phyloP scores from a whole-genome alignment of 352 stramenopile genomes.

The Pythium sukuiense region DNA sequence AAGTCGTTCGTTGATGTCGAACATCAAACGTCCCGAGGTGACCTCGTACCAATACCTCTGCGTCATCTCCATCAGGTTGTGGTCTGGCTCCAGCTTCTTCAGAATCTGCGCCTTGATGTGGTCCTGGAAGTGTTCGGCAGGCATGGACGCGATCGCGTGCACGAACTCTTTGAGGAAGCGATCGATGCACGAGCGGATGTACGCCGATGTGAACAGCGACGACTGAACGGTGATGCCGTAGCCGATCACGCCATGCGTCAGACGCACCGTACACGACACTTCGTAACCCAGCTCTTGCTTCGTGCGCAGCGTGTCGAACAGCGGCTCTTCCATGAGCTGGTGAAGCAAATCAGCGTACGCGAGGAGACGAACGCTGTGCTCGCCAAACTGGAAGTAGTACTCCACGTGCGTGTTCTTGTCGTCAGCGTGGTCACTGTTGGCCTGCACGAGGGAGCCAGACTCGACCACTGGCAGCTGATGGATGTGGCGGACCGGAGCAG shows the following conservation, averaged over 20 bases:
- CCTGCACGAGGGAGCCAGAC: constrained; percentile 52
- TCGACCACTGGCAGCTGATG: constrained; percentile 46
- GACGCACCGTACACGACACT: constrained; percentile 82
- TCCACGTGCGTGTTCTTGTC: constrained; percentile 87
- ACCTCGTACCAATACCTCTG: constrained; percentile 85
- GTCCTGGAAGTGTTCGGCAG: constrained; percentile 70
- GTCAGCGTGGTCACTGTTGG: constrained; percentile 64
- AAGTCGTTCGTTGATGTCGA: constrained; percentile 72
- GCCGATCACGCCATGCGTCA: constrained; percentile 81
- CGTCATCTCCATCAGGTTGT: constrained; percentile 76
- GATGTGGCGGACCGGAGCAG: constrained; percentile 52
- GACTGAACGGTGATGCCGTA: constrained; percentile 85
- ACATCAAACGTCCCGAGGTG: constrained; percentile 61
- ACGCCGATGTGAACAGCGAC: constrained; percentile 63
- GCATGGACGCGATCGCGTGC: constrained; percentile 69
- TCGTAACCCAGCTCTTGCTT: constrained; percentile 90
- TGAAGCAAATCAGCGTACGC: constrained; percentile 84
- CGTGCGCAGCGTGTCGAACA: constrained; percentile 87
- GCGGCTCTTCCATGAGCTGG: constrained; percentile 87
- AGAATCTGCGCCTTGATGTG: constrained; percentile 79
- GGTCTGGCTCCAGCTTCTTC: constrained; percentile 78
- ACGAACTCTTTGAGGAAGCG: constrained; percentile 80
- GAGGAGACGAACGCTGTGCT: constrained; percentile 54
- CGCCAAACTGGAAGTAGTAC: constrained; percentile 87
- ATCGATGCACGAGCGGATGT: constrained; percentile 69